Conservation (phyloP, 1,284 basidiomycete species). For the Earliella scabrosa region DNA sequence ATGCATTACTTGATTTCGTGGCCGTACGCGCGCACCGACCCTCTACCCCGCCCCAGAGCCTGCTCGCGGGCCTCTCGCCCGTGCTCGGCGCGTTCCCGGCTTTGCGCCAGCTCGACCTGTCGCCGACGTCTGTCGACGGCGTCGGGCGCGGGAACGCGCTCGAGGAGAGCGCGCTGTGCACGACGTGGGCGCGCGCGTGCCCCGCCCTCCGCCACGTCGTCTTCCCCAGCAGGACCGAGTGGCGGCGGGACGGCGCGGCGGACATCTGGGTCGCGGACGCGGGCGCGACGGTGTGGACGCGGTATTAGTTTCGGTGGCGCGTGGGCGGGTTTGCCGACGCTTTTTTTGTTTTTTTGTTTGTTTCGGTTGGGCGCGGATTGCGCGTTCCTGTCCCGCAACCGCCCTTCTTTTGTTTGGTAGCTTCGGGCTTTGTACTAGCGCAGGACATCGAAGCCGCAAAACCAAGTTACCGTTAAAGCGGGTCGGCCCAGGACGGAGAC, state of each 20-base stretch:
- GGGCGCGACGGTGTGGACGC: slow-evolving; percentile 21
- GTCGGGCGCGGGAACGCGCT: slow-evolving; percentile 41
- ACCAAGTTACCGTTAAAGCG: no score
- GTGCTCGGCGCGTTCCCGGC: slow-evolving; percentile 42
- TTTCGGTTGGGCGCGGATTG: no score
- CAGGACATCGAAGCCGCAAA: no score
- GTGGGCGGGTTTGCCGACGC: no score
- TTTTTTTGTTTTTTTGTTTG: no score
- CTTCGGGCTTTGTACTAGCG: no score
- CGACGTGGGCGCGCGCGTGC: slow-evolving; percentile 58
- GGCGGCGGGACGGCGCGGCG: slow-evolving; percentile 38
- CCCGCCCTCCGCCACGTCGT: slow-evolving; percentile 54
- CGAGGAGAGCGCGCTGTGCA: slow-evolving; percentile 57
- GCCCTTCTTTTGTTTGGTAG: no score
- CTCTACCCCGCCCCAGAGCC: slow-evolving; percentile 36
- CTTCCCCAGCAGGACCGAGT: slow-evolving; percentile 56
- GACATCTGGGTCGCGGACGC: slow-evolving; percentile 37
- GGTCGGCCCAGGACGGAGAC: not conserved
- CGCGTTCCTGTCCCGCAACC: no score
- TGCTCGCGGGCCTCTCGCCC: slow-evolving; percentile 42
- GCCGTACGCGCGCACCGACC: no score
- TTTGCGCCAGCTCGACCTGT: slow-evolving; percentile 52
- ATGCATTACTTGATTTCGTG: not conserved
- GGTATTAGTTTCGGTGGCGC: slow-evolving; percentile 7
- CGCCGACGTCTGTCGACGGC: slow-evolving; percentile 55